Conservation (phyloP, 2,329 filamentous ascomycete genomes). For the Shiraia sp. region DNA sequence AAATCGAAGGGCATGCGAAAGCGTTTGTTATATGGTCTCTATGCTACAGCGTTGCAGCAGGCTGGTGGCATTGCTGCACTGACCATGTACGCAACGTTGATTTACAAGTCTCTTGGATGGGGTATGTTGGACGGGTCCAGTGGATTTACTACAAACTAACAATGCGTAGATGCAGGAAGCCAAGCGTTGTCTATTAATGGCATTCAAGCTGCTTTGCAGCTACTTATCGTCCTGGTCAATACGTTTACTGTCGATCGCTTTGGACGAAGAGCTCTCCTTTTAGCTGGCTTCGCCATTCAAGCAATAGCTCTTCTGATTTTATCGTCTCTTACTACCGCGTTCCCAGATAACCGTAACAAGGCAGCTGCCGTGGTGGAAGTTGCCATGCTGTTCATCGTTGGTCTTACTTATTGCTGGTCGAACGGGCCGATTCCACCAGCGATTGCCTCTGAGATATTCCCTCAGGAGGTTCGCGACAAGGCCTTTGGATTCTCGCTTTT, state of each 20-base stretch:
- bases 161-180: slow-evolving; percentile 3
- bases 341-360: slow-evolving; percentile 3
- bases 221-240: slow-evolving; percentile 7
- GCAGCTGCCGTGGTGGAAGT: slow-evolving; percentile 5
- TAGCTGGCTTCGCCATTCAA: slow-evolving; percentile 9
- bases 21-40: slow-evolving; percentile 5
- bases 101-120: slow-evolving; percentile 6
- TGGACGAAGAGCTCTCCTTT: slow-evolving; percentile 6
- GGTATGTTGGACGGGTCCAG: no score
- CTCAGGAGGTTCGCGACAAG: slow-evolving; percentile 6
- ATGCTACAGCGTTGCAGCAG: slow-evolving; percentile 6
- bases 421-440: slow-evolving; percentile 9
- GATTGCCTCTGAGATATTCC: slow-evolving; percentile 9
- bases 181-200: slow-evolving; percentile 8
- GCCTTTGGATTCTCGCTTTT: slow-evolving; percentile 8
- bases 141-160: no score
- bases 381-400: slow-evolving; percentile 9
- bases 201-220: slow-evolving; percentile 5
- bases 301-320: slow-evolving; percentile 2
- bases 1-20: slow-evolving; percentile 9
- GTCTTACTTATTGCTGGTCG: slow-evolving; percentile 8
- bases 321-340: slow-evolving; percentile 2
- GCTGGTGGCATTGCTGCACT: slow-evolving; percentile 9
- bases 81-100: slow-evolving; percentile 9
- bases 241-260: slow-evolving; percentile 7